A percentile compares a stretch with the other conserved stretches of the same genome.
These are phyloP conservation scores for Amphirosellinia nigrospora DNA, from an alignment of 495 filamentous ascomycete genomes.

Conservation along the genomic window DNA sequence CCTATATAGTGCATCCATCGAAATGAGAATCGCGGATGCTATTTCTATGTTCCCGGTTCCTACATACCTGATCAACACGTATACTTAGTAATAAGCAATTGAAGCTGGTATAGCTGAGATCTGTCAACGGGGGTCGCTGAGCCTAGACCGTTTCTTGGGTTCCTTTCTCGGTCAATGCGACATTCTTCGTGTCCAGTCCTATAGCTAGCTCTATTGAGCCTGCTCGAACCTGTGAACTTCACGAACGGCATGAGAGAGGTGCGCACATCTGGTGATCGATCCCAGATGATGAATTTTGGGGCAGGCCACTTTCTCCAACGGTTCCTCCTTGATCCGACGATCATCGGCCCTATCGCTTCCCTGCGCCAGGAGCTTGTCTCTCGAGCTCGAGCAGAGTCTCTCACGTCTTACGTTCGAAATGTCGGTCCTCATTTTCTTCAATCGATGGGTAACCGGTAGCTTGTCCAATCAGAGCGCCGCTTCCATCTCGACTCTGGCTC, in stretches of 20 bases:
- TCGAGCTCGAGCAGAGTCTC: background rate
- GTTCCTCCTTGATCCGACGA: constrained; percentile 22
- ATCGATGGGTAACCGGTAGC: background rate
- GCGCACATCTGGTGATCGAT: constrained; percentile 16
- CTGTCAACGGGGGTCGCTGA: constrained; percentile 17
- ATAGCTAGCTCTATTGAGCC: background rate
- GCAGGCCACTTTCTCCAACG: constrained; percentile 17
- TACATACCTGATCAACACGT: constrained; percentile 8
- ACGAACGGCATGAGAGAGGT: constrained; percentile 9
- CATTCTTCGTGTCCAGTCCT: background rate
- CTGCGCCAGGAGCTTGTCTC: constrained; percentile 19
- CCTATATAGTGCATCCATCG: constrained; percentile 9
- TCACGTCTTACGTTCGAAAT: constrained; percentile 23
- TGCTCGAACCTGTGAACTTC: constrained; percentile 5
- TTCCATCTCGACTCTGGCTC: constrained; percentile 9
- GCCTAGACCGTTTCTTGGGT: constrained; percentile 23
- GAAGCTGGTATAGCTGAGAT: constrained; percentile 21
- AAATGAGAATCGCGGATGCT: constrained; percentile 22
- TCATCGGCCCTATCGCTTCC: constrained; percentile 18
- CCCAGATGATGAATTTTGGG: constrained; percentile 7
- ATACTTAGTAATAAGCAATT: constrained; percentile 4
- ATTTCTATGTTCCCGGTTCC: constrained; percentile 21
- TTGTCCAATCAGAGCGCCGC: constrained; percentile 8
- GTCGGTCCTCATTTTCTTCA: constrained; percentile 20
- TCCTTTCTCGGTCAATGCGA: constrained; percentile 10